These are phyloP conservation scores for Mortierella sp. DNA, from an alignment of 371 early-diverging fungal species.

Conservation along the genomic window DNA sequence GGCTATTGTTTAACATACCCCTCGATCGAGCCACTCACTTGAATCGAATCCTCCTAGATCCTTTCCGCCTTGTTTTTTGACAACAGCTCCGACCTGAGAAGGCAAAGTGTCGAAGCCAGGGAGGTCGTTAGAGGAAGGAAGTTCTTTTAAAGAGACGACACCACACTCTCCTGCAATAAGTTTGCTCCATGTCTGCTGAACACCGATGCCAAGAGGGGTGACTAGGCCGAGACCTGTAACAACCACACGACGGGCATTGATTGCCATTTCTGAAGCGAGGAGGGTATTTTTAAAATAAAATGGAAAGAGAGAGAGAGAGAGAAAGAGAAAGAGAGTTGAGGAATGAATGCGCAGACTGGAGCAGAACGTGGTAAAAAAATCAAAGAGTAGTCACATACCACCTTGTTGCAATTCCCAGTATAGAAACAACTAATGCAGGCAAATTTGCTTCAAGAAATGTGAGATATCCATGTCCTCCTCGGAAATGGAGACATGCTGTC, in stretches of 20 bases:
- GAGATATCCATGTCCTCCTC: no score
- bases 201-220: conserved; percentile 89
- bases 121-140: conserved; percentile 23
- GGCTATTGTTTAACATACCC: conserved; percentile 58
- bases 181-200: conserved; percentile 79
- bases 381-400: no score
- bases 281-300: not conserved
- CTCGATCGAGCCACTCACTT: conserved; percentile 79
- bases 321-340: not conserved
- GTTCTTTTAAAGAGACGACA: conserved; percentile 72
- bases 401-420: no score
- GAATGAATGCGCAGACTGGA: no score
- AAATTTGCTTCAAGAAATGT: no score
- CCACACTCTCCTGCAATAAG: conserved; percentile 83
- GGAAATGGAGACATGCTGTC: no score
- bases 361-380: no score
- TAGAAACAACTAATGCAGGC: no score
- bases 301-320: not conserved
- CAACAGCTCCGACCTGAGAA: conserved; percentile 86
- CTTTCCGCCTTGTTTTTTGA: conserved; percentile 66
- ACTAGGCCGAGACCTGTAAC: conserved; percentile 97
- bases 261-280: conserved; percentile 39
- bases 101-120: conserved; percentile 74
- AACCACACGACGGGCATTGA: conserved; percentile 79
- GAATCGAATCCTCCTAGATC: conserved; percentile 74